phyloP scores from a whole-genome alignment of 2,329 filamentous ascomycete species.

The Bipolaris zeicola region DNA sequence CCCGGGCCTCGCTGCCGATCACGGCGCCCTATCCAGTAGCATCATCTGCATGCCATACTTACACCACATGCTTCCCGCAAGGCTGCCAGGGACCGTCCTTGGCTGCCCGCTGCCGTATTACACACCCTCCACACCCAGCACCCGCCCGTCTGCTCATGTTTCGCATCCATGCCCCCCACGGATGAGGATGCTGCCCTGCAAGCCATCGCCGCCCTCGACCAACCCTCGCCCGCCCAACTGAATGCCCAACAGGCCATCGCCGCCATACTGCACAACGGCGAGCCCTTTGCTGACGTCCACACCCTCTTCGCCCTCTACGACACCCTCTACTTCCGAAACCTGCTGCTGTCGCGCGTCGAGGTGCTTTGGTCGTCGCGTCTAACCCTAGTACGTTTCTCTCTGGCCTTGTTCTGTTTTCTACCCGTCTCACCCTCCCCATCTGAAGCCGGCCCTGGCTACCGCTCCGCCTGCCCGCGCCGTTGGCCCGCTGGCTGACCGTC shows the following conservation, averaged over 20 bases:
- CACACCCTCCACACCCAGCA: no score
- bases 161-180: constrained; percentile 45
- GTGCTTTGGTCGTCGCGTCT: constrained; percentile 52
- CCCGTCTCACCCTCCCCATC: constrained; percentile 9
- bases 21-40: not conserved
- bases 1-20: not conserved
- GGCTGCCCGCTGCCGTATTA: not conserved
- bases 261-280: constrained; percentile 44
- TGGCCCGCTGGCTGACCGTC: constrained; percentile 19
- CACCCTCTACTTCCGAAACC: constrained; percentile 51
- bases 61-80: not conserved
- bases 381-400: constrained; percentile 42
- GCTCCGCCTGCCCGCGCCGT: constrained; percentile 10
- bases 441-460: constrained; percentile 6
- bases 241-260: constrained; percentile 44
- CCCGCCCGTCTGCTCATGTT: constrained; percentile 5
- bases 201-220: constrained; percentile 46
- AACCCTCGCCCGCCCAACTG: constrained; percentile 42
- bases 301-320: constrained; percentile 50
- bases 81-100: constrained; percentile 8
- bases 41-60: not conserved
- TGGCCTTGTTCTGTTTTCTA: constrained; percentile 23
- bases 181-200: constrained; percentile 50
- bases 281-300: constrained; percentile 51
- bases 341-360: constrained; percentile 50